Base-by-base conservation (phyloP, 176 grass and related monocot species). In the Oryza rufipogon region DNA sequence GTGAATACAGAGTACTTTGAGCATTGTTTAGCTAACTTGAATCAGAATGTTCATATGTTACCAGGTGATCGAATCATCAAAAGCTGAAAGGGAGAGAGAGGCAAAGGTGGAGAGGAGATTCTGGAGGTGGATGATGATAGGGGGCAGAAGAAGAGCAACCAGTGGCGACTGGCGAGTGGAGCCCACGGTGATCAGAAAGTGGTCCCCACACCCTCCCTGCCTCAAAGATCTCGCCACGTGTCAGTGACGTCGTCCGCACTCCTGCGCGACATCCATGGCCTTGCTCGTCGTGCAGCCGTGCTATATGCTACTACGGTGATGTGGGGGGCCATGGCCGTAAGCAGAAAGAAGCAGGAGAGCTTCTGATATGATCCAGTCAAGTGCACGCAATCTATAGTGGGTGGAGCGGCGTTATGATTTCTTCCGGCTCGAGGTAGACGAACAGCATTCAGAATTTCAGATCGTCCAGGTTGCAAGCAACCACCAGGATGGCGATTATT, bases 181-280 rank as follows among this genome's bases (percentile, higher is more conserved):
- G 9, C 69, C 69, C 69, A 71, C 69, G 12, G 46, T 13, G 26
- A 26, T 26, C 26, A 26, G 26, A 26, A 26, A 26, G 26, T 17
- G 16, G 44, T 6, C 14, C 22, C 23, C 42, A 11, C 70, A 6
- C 69, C 30, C 2, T 9, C 11, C 36, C 39, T 17, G 15, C 42
- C 64, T 34, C 66, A 32, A 41, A 20, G 23, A 56, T 22, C 30
- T 23, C 11, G 49, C 30, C 86, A 65, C 45, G 86, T 82, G 79
- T 64, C 38, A 33, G 77, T 66, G 70, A 52, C 30, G 56, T 66
- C 61, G 9, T 39, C 13, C 65, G 11, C 65, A 67, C 11, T 67
- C 23, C 58, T 63, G 20, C n/a, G 20, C 20, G n/a, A 61, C 56
- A 61, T 61, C 56, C 56, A 61, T 61, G 52, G 52, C 58, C 58